phyloP scores from a whole-genome alignment of 192 early-diverging fungal genomes.

The Backusella sp. region DNA sequence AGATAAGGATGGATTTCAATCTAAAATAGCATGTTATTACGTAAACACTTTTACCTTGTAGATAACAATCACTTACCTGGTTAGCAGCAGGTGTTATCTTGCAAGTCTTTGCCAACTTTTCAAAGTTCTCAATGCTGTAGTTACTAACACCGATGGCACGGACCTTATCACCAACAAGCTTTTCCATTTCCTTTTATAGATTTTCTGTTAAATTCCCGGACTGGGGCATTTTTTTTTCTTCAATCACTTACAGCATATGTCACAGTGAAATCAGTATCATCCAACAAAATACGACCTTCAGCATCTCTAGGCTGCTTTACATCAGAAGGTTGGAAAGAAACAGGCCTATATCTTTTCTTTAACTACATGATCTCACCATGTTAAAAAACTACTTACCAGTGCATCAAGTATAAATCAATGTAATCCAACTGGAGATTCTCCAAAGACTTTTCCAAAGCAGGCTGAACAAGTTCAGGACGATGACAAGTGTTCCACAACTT shows the following conservation, averaged over 20 bases:
- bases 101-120: slow-evolving; percentile 19
- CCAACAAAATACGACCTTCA: slow-evolving; percentile 30
- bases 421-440: slow-evolving; percentile 72
- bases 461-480: slow-evolving; percentile 59
- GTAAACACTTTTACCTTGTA: neutral
- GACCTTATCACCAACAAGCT: slow-evolving; percentile 43
- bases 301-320: slow-evolving; percentile 14
- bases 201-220: slow-evolving; percentile 23
- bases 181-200: slow-evolving; percentile 26
- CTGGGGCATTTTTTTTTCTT: slow-evolving; percentile 32
- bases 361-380: neutral
- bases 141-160: slow-evolving; percentile 63
- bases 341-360: slow-evolving; percentile 11
- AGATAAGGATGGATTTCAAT: slow-evolving; percentile 66
- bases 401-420: slow-evolving; percentile 73
- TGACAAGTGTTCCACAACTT: slow-evolving; percentile 60
- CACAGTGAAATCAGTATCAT: slow-evolving; percentile 41
- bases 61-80: slow-evolving; percentile 33
- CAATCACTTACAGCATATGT: slow-evolving; percentile 42
- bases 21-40: slow-evolving; percentile 38
- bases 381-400: slow-evolving; percentile 23
- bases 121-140: slow-evolving; percentile 37
- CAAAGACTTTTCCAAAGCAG: slow-evolving; percentile 64
- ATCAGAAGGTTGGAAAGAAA: slow-evolving; percentile 21
- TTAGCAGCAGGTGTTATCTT: slow-evolving; percentile 46